Conservation (phyloP, 768 basidiomycete species). For the Udeniomyces megalosporus region DNA sequence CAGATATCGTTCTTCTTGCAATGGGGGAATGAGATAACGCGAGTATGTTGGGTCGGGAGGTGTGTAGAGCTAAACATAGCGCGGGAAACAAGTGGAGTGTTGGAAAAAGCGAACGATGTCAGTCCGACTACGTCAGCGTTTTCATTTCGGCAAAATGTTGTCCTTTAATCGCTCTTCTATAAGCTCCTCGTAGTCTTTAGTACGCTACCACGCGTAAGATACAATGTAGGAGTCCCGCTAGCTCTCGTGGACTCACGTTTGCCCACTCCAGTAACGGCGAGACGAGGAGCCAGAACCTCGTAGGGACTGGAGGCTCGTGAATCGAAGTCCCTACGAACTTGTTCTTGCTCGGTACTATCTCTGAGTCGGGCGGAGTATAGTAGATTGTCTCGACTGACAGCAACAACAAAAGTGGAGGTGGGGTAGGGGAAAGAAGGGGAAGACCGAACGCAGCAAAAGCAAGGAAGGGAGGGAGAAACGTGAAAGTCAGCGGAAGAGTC, state of each 20-base stretch:
- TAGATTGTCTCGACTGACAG: constrained; percentile 10
- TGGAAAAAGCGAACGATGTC: background rate
- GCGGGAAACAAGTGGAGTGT: background rate
- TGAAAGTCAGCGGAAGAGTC: background rate
- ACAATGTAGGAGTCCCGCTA: too few species aligned
- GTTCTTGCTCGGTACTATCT: background rate
- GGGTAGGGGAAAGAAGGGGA: background rate
- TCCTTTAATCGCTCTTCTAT: background rate
- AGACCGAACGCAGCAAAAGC: background rate
- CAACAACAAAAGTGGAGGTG: background rate
- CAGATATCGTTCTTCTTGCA: constrained; percentile 1
- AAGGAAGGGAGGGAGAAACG: background rate
- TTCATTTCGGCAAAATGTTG: background rate
- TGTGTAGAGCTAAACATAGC: constrained; percentile 2
- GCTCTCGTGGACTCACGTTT: background rate
- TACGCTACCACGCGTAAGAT: background rate
- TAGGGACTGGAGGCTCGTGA: constrained; percentile 3
- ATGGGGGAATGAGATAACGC: constrained; percentile 2
- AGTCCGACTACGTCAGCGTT: background rate
- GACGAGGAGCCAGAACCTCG: background rate
- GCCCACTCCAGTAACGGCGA: background rate
- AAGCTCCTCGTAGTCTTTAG: background rate
- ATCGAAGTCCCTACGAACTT: constrained; percentile 4
- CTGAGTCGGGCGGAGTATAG: background rate
- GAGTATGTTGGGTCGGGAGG: constrained; percentile 8